These are phyloP conservation scores for Phytophthora hibernalis DNA, from an alignment of 352 stramenopile genomes.

Conservation along the genomic window DNA sequence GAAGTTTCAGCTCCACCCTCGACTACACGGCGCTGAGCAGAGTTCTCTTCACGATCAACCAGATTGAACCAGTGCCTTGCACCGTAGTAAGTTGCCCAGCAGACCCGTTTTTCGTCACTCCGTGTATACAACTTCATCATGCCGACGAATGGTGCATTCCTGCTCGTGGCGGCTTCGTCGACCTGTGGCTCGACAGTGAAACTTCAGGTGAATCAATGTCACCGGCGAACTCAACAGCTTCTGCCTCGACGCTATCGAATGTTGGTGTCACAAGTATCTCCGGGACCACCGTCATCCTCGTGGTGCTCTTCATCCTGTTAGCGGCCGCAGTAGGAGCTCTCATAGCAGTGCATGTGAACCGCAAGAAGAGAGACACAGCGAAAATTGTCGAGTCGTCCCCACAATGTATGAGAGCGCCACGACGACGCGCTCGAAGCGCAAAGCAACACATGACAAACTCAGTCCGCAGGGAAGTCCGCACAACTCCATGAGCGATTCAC, in stretches of 20 bases:
- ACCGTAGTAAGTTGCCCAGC: slow-evolving; percentile 38
- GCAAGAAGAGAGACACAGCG: slow-evolving; percentile 16
- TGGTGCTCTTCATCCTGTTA: slow-evolving; percentile 35
- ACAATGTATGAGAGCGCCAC: slow-evolving; percentile 28
- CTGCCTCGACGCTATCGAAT: slow-evolving; percentile 2
- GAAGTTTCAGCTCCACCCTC: background rate
- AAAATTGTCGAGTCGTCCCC: slow-evolving; percentile 20
- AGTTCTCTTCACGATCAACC: slow-evolving; percentile 60
- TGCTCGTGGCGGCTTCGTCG: slow-evolving; percentile 34
- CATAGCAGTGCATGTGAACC: slow-evolving; percentile 23
- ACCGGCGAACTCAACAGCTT: slow-evolving; percentile 1
- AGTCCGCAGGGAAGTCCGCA: slow-evolving; percentile 2
- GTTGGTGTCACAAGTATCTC: slow-evolving; percentile 18
- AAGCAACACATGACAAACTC: background rate
- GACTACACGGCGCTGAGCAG: background rate
- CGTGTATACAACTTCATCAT: slow-evolving; percentile 37
- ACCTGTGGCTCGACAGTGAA: slow-evolving; percentile 53
- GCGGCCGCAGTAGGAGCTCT: slow-evolving; percentile 25
- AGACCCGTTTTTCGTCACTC: slow-evolving; percentile 52
- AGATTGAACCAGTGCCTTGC: slow-evolving; percentile 28
- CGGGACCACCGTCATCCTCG: slow-evolving; percentile 23
- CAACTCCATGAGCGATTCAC: slow-evolving; percentile 28
- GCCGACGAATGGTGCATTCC: slow-evolving; percentile 48
- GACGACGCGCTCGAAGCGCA: slow-evolving; percentile 27
- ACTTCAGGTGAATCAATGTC: slow-evolving; percentile 11